These are phyloP conservation scores for Gentiana dahurica DNA, from an alignment of 257 asterid genomes.

Conservation along the genomic window DNA sequence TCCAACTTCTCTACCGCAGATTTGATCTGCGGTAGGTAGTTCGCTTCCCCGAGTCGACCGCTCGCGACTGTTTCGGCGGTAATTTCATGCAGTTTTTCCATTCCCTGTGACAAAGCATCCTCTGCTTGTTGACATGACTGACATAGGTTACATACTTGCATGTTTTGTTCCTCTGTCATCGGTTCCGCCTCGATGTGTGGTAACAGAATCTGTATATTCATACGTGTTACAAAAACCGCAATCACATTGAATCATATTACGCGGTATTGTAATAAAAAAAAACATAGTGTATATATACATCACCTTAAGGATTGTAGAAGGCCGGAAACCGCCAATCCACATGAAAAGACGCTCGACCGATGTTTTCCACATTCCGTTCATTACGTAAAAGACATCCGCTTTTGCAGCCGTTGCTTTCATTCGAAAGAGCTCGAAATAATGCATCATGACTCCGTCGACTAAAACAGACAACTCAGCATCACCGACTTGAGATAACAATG, in stretches of 20 bases:
- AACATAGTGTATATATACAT: background rate
- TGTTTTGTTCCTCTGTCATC: conserved; percentile 45
- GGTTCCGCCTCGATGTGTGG: conserved; percentile 45
- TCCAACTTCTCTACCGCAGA: conserved; percentile 67
- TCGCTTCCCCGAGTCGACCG: conserved; percentile 47
- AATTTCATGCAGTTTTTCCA: conserved; percentile 60
- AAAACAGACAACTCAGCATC: conserved; percentile 41
- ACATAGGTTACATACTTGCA: conserved; percentile 33
- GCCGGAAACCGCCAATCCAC: conserved; percentile 94
- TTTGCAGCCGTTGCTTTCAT: conserved; percentile 80
- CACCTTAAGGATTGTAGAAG: conserved; percentile 83
- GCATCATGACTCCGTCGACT: conserved; percentile 52
- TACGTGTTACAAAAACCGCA: too few relatives aligned
- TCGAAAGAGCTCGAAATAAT: conserved; percentile 60
- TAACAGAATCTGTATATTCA: conserved; percentile 41
- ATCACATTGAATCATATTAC: too few relatives aligned
- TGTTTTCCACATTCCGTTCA: conserved; percentile 86
- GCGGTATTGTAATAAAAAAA: too few relatives aligned
- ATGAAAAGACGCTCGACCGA: conserved; percentile 80
- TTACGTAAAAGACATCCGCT: conserved; percentile 64
- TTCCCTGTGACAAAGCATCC: conserved; percentile 85
- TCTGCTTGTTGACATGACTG: conserved; percentile 88
- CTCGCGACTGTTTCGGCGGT: conserved; percentile 45
- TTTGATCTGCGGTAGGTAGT: conserved; percentile 45
- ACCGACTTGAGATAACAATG: conserved; percentile 44